phyloP scores from a whole-genome alignment of 257 asterid genomes.

The Ehretia macrophylla region DNA sequence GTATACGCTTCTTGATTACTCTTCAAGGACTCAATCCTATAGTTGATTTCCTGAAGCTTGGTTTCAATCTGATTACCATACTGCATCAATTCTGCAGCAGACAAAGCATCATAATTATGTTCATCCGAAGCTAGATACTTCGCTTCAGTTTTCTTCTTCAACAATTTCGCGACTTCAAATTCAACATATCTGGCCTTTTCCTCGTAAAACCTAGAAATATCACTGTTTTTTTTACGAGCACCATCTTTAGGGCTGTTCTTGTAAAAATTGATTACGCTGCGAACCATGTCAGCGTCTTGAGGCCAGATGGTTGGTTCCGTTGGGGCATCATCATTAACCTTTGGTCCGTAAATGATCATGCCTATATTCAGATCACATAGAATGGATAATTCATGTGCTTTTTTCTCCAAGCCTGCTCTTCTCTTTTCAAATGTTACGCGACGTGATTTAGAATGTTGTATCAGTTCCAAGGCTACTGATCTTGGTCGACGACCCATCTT shows the following conservation, averaged over 20 bases:
- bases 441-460: conserved; percentile 5
- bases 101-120: neutral
- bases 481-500: neutral
- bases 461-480: neutral
- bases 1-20: too few species aligned
- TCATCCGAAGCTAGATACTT: too few species aligned
- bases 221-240: too few species aligned
- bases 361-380: conserved; percentile 21
- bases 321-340: neutral
- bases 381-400: conserved; percentile 16
- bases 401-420: conserved; percentile 17
- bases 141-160: neutral
- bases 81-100: neutral
- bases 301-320: neutral
- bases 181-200: neutral
- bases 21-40: too few species aligned
- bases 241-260: neutral
- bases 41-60: too few species aligned
- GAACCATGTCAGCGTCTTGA: neutral
- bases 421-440: conserved; percentile 2
- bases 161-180: too few species aligned
- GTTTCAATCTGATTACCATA: too few species aligned
- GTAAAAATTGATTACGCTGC: neutral
- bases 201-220: neutral
- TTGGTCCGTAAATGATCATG: conserved; percentile 10